phyloP scores from a whole-genome alignment of 208 protist species.

The Lotmaria passim region DNA sequence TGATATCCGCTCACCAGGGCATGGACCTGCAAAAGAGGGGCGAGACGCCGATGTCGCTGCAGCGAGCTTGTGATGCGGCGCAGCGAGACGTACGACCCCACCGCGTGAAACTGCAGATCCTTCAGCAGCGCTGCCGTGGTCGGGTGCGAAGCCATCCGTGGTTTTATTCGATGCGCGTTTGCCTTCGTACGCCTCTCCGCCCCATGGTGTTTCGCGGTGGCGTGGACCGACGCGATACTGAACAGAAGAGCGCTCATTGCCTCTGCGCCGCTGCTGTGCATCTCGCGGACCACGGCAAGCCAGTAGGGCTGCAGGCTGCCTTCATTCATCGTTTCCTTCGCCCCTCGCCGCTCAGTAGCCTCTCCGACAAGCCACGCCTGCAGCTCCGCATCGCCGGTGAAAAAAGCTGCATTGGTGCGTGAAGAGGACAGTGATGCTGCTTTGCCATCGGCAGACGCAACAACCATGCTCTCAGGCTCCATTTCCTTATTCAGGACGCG shows the following conservation, averaged over 20 bases:
- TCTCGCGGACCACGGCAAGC: slow-evolving; percentile 19
- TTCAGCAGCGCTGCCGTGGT: slow-evolving; percentile 13
- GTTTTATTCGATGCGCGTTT: no score
- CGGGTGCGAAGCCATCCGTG: no score
- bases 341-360: neutral
- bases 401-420: neutral
- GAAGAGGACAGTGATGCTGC: neutral
- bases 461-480: neutral
- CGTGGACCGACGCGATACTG: no score
- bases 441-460: neutral
- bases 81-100: slow-evolving; percentile 60
- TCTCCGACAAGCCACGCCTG: neutral
- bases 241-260: slow-evolving; percentile 19
- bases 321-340: neutral
- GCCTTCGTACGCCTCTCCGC: neutral
- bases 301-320: slow-evolving; percentile 28
- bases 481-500: slow-evolving; percentile 17
- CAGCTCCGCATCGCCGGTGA: neutral
- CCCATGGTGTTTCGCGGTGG: neutral
- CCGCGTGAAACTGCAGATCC: slow-evolving; percentile 45
- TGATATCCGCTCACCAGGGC: slow-evolving; percentile 34
- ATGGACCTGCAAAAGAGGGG: slow-evolving; percentile 60
- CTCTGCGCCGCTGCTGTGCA: slow-evolving; percentile 15
- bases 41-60: slow-evolving; percentile 52
- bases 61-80: slow-evolving; percentile 71